phyloP scores from a whole-genome alignment of 1,139 yeast species.

The Pneumocystis jirovecii region DNA sequence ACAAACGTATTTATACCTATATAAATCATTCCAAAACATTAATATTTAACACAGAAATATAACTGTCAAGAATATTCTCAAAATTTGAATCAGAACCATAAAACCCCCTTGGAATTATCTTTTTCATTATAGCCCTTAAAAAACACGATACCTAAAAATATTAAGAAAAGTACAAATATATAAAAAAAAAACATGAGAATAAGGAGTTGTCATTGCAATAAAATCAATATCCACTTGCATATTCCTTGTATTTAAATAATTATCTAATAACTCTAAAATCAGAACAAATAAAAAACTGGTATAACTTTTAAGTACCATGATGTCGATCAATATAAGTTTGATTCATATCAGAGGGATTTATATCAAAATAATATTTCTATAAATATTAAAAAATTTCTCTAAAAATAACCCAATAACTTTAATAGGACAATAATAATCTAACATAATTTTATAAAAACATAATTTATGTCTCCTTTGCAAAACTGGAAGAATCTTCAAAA shows the following conservation, averaged over 20 bases:
- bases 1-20: conserved; percentile 26
- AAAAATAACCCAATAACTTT: background rate
- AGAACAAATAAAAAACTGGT: conserved; percentile 3
- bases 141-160: conserved; percentile 4
- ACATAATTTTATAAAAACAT: conserved; percentile 15
- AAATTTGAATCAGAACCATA: conserved; percentile 23
- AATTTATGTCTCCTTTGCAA: conserved; percentile 11
- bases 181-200: background rate
- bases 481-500: conserved; percentile 4
- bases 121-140: conserved; percentile 2
- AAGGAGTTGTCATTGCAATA: conserved; percentile 19
- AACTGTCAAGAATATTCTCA: conserved; percentile 17
- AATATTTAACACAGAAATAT: background rate
- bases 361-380: background rate
- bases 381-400: background rate
- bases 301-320: background rate
- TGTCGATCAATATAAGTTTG: background rate
- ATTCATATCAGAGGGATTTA: background rate
- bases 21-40: background rate
- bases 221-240: conserved; percentile 12
- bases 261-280: conserved; percentile 6
- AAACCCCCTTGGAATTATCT: background rate
- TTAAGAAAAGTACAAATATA: background rate
- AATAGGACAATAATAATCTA: conserved; percentile 16
- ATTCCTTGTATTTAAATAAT: conserved; percentile 8